Evolutionary conservation across 2,329 filamentous ascomycete genomes (phyloP).

Genomic region (Paecilomyces niveus): DNA sequence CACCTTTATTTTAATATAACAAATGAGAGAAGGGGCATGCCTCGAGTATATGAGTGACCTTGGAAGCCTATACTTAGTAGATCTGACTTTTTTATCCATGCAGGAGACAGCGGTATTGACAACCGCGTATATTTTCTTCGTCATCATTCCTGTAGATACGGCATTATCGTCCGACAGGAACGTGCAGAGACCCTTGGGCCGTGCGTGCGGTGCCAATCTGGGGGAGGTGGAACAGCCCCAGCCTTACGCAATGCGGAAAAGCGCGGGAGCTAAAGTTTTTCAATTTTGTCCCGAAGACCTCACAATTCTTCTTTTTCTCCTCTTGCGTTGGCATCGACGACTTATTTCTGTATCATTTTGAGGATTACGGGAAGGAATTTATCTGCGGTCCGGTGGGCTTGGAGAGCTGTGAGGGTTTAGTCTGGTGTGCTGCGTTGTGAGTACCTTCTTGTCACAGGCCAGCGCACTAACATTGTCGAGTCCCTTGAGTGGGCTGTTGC

Average conservation of each 20-base stretch:
- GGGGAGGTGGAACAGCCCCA: constrained; percentile 6
- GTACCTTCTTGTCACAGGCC: constrained; percentile 13
- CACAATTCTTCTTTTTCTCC: constrained; percentile 9
- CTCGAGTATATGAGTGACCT: neutral
- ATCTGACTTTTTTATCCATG: neutral
- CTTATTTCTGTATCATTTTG: constrained; percentile 1
- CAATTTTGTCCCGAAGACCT: constrained; percentile 14
- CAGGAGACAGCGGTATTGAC: neutral
- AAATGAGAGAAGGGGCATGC: neutral
- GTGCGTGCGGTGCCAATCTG: constrained; percentile 13
- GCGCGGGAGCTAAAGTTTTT: constrained; percentile 29
- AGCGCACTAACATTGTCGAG: constrained; percentile 16
- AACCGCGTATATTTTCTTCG: neutral
- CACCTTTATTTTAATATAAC: neutral
- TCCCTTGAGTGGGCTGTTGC: constrained; percentile 20
- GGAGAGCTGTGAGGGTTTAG: constrained; percentile 16
- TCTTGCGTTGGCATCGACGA: constrained; percentile 1
- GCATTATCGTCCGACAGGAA: constrained; percentile 4
- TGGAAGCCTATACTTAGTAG: neutral
- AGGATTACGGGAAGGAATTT: neutral
- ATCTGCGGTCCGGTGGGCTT: constrained; percentile 16
- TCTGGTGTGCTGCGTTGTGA: constrained; percentile 10
- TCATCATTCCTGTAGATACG: neutral
- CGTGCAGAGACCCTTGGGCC: constrained; percentile 5
- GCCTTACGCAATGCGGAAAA: constrained; percentile 34